Conservation (phyloP, 139 green algal species). For the Tetraselmis chui region DNA sequence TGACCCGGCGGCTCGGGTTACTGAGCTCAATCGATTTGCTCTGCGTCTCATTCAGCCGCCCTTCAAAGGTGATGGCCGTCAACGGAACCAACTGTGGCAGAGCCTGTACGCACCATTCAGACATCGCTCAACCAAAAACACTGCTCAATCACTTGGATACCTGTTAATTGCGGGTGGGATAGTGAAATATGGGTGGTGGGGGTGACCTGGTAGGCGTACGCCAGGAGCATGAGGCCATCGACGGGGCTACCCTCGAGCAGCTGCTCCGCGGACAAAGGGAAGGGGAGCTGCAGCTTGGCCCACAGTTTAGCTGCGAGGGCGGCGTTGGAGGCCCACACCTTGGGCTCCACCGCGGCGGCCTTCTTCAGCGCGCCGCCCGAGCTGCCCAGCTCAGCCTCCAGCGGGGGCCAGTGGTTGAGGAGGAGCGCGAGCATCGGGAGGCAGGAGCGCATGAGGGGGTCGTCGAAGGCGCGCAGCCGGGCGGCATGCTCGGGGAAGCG, state of each 20-base stretch:
- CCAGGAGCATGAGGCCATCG: slow-evolving; percentile 22
- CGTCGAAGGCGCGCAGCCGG: slow-evolving; percentile 25
- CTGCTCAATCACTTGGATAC: not conserved
- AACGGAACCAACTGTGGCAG: slow-evolving; percentile 63
- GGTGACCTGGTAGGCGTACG: slow-evolving; percentile 21
- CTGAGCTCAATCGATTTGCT: slow-evolving; percentile 60
- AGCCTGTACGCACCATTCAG: slow-evolving; percentile 12
- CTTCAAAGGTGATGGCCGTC: slow-evolving; percentile 48
- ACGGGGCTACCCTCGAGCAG: slow-evolving; percentile 7
- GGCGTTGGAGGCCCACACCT: not conserved
- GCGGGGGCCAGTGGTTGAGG: slow-evolving; percentile 12
- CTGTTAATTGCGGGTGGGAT: not conserved
- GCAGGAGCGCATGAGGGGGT: slow-evolving; percentile 31
- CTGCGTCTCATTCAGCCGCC: slow-evolving; percentile 50
- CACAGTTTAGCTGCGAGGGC: not conserved
- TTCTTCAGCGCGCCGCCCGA: not conserved
- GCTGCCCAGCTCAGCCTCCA: not conserved
- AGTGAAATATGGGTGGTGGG: not conserved
- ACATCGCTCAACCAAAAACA: not conserved
- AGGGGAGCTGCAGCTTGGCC: slow-evolving; percentile 14
- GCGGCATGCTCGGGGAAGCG: slow-evolving; percentile 1
- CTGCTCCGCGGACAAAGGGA: slow-evolving; percentile 13
- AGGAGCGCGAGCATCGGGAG: slow-evolving; percentile 54
- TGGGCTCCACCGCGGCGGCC: not conserved
- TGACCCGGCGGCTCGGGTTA: slow-evolving; percentile 53